Percentiles rank a stretch among this genome's conserved stretches.
Conservation (phyloP, 345 rosid genomes). For the Hypericum perforatum region DNA sequence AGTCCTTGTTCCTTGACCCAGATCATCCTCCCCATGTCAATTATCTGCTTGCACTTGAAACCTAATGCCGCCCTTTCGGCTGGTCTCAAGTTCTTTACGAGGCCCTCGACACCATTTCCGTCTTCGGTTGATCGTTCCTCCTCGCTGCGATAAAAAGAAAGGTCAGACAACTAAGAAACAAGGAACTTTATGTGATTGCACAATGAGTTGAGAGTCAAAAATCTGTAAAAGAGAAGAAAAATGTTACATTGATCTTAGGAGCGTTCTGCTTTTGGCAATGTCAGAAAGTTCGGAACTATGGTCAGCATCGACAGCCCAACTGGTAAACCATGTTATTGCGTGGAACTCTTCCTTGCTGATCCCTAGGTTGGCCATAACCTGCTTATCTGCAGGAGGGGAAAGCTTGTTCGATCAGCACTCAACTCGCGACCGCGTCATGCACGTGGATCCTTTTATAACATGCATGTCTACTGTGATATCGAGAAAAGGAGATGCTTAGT, state of each 20-base stretch:
- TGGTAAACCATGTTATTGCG: slow-evolving; percentile 73
- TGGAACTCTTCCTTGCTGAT: slow-evolving; percentile 62
- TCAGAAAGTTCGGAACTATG: slow-evolving; percentile 54
- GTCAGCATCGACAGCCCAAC: slow-evolving; percentile 98
- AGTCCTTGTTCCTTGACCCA: slow-evolving; percentile 55
- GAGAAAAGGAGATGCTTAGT: slow-evolving; percentile 7
- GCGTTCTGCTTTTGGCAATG: slow-evolving; percentile 24
- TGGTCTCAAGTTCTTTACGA: slow-evolving; percentile 53
- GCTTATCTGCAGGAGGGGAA: slow-evolving; percentile 44
- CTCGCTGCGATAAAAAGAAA: slow-evolving; percentile 20
- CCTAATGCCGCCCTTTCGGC: slow-evolving; percentile 66
- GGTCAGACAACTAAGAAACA: background rate
- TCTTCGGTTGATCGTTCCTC: slow-evolving; percentile 23
- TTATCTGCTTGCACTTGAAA: slow-evolving; percentile 77
- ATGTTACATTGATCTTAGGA: slow-evolving; percentile 29
- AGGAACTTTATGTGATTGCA: slow-evolving; percentile 1
- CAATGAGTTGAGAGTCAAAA: background rate
- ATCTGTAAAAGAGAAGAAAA: background rate
- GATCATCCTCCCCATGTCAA: slow-evolving; percentile 70
- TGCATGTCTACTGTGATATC: background rate
- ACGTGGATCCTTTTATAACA: background rate
- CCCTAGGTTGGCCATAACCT: slow-evolving; percentile 38
- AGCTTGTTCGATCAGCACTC: slow-evolving; percentile 2
- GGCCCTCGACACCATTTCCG: slow-evolving; percentile 40
- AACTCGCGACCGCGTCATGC: background rate